Base-by-base conservation (phyloP, 2,329 filamentous ascomycete genomes). In the Aspergillus transmontanensis region DNA sequence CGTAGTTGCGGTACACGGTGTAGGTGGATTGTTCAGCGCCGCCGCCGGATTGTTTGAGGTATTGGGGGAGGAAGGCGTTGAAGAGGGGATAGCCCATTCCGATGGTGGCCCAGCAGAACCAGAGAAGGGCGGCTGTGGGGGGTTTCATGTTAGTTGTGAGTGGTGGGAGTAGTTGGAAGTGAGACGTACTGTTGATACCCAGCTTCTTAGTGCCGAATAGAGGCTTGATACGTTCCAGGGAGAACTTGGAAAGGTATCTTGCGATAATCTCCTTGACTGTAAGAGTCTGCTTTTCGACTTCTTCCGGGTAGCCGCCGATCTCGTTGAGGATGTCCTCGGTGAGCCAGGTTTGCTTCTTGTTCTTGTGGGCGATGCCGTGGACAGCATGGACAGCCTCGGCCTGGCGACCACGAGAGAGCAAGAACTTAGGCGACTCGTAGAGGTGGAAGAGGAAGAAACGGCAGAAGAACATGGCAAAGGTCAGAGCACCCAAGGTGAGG, bases 11-110 rank as follows among this genome's bases (percentile, higher is more conserved):
- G 80, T 95, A 96, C 55, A 78, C 81, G 39, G 79, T 76, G 55
- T 76, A 73, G 21, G 76, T 74, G 14, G 79, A 72, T 21, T 77
- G 77, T 6, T 69, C 66, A 56, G 78, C 78, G 16, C 72, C 66
- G 9, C 69, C 72, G 12, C 80, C 81, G 30, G 86, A 84, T 61
- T 87, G 85, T 28, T 88, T 86, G 63, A 96, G 86, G 73, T 95
- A 95, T 69, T 95, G 91, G 0, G 93, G 93, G n/a, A 96, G 84
- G 79, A 96, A 96, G 58, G 91, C 90, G 76, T 95, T 95, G 85
- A 94, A 96, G 1, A 96, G 85, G 1, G 92, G 92, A 72, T 94
- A 96, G 3, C 89, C 92, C 87, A 96, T 90, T 64, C 92, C 92
- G 68, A 96, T 94, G 16, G 87, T 89, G 0, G 89, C 84, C 92